Conservation (phyloP, 352 stramenopile species). For the Discostella stelligera region DNA sequence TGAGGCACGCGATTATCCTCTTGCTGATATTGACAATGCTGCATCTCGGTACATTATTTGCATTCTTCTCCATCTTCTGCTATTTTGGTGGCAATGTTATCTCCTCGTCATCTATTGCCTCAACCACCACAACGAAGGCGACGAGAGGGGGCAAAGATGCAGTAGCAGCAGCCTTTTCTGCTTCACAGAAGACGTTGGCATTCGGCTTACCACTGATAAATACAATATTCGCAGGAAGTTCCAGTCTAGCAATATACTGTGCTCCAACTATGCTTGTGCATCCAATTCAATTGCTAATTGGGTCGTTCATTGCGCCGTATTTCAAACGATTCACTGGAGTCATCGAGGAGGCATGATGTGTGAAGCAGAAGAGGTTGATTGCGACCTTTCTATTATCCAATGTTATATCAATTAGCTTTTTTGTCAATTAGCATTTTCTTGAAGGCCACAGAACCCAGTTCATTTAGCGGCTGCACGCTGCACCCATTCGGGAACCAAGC, state of each 20-base stretch:
- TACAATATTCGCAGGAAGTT: conserved; percentile 81
- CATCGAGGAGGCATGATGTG: background rate
- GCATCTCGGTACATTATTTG: conserved; percentile 59
- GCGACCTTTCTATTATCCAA: background rate
- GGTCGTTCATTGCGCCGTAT: conserved; percentile 58
- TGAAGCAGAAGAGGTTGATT: too few species aligned
- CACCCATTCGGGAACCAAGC: conserved; percentile 18
- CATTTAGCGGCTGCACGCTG: background rate
- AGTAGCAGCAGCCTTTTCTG: conserved; percentile 72
- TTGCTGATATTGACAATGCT: conserved; percentile 59
- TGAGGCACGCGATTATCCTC: conserved; percentile 53
- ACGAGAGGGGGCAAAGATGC: conserved; percentile 28
- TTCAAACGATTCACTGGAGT: conserved; percentile 52
- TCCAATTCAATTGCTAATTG: conserved; percentile 78
- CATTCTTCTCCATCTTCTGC: conserved; percentile 62
- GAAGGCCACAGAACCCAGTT: background rate
- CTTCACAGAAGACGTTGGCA: conserved; percentile 80
- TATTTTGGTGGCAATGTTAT: background rate
- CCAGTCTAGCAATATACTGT: conserved; percentile 74
- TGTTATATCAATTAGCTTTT: background rate
- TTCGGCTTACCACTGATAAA: conserved; percentile 81
- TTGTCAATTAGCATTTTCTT: too few species aligned
- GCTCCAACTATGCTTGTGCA: conserved; percentile 83
- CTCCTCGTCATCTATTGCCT: conserved; percentile 16
- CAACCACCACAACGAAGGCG: conserved; percentile 21